Evolutionary conservation across 78 protist species (phyloP).

Genomic region (Andalucia godoyi): DNA sequence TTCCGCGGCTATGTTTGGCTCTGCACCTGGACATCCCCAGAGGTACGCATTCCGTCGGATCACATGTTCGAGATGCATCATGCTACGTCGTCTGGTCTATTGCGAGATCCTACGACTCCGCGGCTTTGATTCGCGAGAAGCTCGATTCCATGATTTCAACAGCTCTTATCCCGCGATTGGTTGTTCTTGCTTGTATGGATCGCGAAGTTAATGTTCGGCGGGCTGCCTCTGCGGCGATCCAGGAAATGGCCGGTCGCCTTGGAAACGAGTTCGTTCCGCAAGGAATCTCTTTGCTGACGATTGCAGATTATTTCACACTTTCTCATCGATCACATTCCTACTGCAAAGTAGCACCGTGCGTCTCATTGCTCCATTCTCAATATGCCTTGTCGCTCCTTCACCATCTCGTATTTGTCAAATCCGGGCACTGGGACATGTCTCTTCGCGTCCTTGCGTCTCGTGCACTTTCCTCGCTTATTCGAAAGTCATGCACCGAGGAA

Average conservation of each 20-base stretch:
- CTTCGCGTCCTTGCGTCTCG: conserved; percentile 51
- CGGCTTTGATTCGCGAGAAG: conserved; percentile 18
- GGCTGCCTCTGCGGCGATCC: conserved; percentile 96
- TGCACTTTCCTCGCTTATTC: too few relatives aligned
- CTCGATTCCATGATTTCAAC: conserved; percentile 10
- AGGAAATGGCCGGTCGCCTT: conserved; percentile 89
- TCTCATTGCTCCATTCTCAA: conserved; percentile 35
- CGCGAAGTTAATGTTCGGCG: conserved; percentile 85
- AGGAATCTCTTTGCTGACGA: conserved; percentile 79
- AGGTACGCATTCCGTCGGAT: conserved; percentile 75
- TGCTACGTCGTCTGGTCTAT: conserved; percentile 94
- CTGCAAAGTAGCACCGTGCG: conserved; percentile 10
- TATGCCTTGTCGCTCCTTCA: conserved; percentile 37
- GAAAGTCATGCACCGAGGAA: too few relatives aligned
- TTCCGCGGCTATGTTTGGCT: conserved; percentile 35
- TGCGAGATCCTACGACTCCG: conserved; percentile 78
- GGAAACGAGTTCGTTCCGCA: conserved; percentile 79
- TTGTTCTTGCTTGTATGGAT: conserved; percentile 45
- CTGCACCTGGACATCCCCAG: conserved; percentile 42
- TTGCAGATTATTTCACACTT: conserved; percentile 79
- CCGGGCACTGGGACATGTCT: conserved; percentile 68
- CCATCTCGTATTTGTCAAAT: conserved; percentile 40
- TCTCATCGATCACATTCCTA: conserved; percentile 48
- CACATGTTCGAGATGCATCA: conserved; percentile 92
- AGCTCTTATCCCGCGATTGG: background rate